Percentiles rank a stretch among this genome's conserved stretches.
These are phyloP conservation scores for Cymbidium sinense DNA, from an alignment of 106 monocot species.

Conservation along the genomic window DNA sequence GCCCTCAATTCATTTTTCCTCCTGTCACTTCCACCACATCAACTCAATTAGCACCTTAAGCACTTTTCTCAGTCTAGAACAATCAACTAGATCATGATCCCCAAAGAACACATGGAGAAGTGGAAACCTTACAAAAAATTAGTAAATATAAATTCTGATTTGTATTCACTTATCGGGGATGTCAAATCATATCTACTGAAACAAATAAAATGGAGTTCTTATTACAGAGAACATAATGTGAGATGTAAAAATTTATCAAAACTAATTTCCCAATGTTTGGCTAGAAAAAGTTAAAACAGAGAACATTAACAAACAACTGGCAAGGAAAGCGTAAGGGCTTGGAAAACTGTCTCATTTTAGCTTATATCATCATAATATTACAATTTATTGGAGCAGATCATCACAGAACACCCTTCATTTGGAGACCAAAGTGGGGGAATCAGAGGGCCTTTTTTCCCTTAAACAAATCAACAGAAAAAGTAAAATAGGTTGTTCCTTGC, in stretches of 20 bases:
- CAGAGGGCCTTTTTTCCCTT: neutral
- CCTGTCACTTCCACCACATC: neutral
- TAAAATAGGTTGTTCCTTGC: neutral
- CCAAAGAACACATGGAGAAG: neutral
- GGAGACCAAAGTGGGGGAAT: neutral
- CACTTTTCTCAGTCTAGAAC: neutral
- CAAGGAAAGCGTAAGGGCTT: neutral
- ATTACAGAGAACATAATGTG: neutral
- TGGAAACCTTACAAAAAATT: neutral
- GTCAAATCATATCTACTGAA: neutral
- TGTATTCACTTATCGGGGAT: neutral
- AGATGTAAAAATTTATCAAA: neutral
- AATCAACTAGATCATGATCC: neutral
- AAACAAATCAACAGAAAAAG: neutral
- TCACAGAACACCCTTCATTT: neutral
- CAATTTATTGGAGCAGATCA: neutral
- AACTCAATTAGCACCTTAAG: neutral
- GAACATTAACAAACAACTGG: neutral
- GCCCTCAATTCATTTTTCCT: neutral
- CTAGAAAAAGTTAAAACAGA: neutral
- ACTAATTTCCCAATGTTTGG: neutral
- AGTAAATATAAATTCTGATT: neutral
- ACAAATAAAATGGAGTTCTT: neutral
- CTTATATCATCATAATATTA: neutral
- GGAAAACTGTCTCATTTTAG: neutral